These are phyloP conservation scores for Gautieria morchelliformis DNA, from an alignment of 768 basidiomycete species.

Conservation along the genomic window DNA sequence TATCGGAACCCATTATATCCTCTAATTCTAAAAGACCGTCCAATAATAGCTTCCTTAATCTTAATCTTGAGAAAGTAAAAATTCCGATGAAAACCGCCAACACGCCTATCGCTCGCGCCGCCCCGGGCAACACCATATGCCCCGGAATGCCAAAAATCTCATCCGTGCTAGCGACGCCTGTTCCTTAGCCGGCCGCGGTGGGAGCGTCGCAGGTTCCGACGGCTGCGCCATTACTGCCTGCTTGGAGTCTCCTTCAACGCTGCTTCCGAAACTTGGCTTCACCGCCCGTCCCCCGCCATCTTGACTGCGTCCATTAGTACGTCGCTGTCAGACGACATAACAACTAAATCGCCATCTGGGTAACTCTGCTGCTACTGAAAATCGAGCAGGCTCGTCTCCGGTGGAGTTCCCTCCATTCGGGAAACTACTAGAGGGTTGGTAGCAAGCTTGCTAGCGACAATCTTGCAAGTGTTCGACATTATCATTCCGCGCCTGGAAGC, in stretches of 20 bases:
- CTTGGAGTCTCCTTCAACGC: slow-evolving; percentile 47
- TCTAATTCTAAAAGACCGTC: too few relatives aligned
- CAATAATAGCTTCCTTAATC: slow-evolving; percentile 11
- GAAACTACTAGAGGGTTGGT: slow-evolving; percentile 95
- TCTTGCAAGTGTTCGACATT: slow-evolving; percentile 81
- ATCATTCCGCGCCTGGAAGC: slow-evolving; percentile 95
- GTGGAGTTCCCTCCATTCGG: slow-evolving; percentile 42
- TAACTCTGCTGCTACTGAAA: slow-evolving; percentile 91
- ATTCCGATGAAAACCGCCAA: slow-evolving; percentile 82
- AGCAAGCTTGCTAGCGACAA: slow-evolving; percentile 82
- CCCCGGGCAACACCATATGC: slow-evolving; percentile 83
- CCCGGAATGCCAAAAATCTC: slow-evolving; percentile 83
- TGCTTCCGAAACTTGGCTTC: slow-evolving; percentile 41
- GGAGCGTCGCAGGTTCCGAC: slow-evolving; percentile 23
- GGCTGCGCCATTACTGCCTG: slow-evolving; percentile 36
- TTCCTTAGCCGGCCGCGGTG: slow-evolving; percentile 23
- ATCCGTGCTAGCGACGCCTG: slow-evolving; percentile 30
- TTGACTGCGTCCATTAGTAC: slow-evolving; percentile 90
- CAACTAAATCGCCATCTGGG: slow-evolving; percentile 87
- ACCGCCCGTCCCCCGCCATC: slow-evolving; percentile 55
- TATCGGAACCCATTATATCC: not conserved
- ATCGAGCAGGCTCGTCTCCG: slow-evolving; percentile 67
- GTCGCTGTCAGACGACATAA: slow-evolving; percentile 90
- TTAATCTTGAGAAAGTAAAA: slow-evolving; percentile 78
- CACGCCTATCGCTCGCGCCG: slow-evolving; percentile 92